Base-by-base conservation (phyloP, 148 eudicot genomes). In the Pouteria glomerata region DNA sequence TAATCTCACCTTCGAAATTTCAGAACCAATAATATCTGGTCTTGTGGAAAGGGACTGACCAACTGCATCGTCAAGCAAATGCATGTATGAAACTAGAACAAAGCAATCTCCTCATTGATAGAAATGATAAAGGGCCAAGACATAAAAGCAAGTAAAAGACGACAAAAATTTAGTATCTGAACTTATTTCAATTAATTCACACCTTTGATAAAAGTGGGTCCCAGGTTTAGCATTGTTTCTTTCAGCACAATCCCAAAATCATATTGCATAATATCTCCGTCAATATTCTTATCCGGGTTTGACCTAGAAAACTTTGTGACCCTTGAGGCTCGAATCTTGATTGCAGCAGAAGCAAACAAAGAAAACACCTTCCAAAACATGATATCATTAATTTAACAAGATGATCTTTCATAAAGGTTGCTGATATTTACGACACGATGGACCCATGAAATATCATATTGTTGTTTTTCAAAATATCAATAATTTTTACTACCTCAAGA, bases 31-130 rank as follows among this genome's bases (percentile, higher is more conserved):
- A 57, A 96, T 88, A 80, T 96, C 99, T 70, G 99, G 99, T 78
- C 99, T 88, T 65, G 99, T 96, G 58, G 99, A 87, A 72, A 96
- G 96, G 72, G 99, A 96, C 75, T 96, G 99, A 55, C 99, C 97
- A 60, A 92, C 99, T 95, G 97, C 88, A 84, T 72, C 69, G 75
- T 66, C 39, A 73, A 81, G 73, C 61, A 65, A 50, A 73, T 39
- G 63, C 66, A 82, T 33, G 56, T 69, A 50, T 41, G 63, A 76
- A 63, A 73, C 73, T 56, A 48, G 59, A 74, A 42, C n/a, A 23
- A 55, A 42, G 30, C 39, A 48, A 55, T 37, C 34, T 33, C 39
- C 59, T 47, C 55, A 14, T 18, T 47, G 30, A 39, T 31, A 58
- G 30, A 29, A 59, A 44, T 26, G 69, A 37, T 15, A 10, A 55